Evolutionary conservation across 495 filamentous ascomycete species (phyloP).

Genomic region (Penicillium coffeae): DNA sequence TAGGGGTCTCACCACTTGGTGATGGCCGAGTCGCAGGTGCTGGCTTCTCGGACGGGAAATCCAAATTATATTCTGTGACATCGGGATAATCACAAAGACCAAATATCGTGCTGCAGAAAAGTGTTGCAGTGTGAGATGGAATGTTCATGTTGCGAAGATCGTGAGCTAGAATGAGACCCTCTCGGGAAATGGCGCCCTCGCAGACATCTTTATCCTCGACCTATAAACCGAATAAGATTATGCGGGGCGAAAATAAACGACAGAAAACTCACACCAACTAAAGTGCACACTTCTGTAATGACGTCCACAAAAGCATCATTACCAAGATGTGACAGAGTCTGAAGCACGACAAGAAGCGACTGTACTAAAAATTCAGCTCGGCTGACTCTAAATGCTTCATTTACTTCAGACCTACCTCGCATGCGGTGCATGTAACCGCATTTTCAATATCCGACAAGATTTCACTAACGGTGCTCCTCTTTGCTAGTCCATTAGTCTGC

Average conservation of each 20-base stretch:
- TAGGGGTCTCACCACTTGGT: conserved; percentile 40
- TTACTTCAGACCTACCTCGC: conserved; percentile 32
- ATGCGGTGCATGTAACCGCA: conserved; percentile 42
- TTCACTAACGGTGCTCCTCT: conserved; percentile 12
- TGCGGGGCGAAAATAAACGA: neutral
- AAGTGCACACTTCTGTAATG: conserved; percentile 43
- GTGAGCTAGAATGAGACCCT: conserved; percentile 48
- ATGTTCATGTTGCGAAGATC: conserved; percentile 43
- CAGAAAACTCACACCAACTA: conserved; percentile 28
- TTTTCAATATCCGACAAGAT: conserved; percentile 36
- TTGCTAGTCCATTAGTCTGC: conserved; percentile 4
- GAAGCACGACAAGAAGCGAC: conserved; percentile 41
- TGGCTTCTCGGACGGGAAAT: conserved; percentile 42
- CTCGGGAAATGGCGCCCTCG: conserved; percentile 37
- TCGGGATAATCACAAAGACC: conserved; percentile 48
- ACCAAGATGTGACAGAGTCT: conserved; percentile 38
- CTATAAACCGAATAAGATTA: conserved; percentile 5
- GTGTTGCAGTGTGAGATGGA: conserved; percentile 41
- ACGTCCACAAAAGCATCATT: conserved; percentile 38
- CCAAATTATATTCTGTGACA: conserved; percentile 36
- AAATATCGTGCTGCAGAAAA: conserved; percentile 47
- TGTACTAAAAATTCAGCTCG: conserved; percentile 6
- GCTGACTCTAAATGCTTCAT: neutral
- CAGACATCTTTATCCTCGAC: conserved; percentile 48
- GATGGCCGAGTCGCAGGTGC: conserved; percentile 31